Percentiles rank a stretch among this genome's conserved stretches.
Conservation (phyloP, 352 stramenopile genomes). For the Globisporangium canariense region DNA sequence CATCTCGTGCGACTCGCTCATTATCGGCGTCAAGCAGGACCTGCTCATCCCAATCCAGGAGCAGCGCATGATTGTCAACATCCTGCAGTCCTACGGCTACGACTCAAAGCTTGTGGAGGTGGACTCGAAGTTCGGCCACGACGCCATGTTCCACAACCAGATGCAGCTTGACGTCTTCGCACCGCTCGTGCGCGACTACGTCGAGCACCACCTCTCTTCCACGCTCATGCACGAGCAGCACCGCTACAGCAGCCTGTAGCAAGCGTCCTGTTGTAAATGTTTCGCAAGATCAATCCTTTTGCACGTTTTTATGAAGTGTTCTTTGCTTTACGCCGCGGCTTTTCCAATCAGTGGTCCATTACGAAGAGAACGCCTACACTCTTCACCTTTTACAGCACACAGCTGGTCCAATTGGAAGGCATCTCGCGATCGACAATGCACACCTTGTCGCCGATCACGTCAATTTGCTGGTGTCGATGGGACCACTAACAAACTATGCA, state of each 20-base stretch:
- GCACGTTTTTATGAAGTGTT: too few species aligned
- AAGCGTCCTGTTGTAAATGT: too few species aligned
- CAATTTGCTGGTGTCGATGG: too few species aligned
- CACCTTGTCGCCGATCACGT: too few species aligned
- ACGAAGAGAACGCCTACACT: too few species aligned
- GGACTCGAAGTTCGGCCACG: conserved; percentile 85
- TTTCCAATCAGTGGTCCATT: too few species aligned
- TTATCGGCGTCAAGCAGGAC: conserved; percentile 85
- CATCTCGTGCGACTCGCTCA: conserved; percentile 59
- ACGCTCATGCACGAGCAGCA: conserved; percentile 65
- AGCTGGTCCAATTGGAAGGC: too few species aligned
- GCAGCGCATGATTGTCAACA: conserved; percentile 74
- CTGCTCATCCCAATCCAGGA: conserved; percentile 83
- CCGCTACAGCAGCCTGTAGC: conserved; percentile 65
- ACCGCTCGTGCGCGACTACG: conserved; percentile 60
- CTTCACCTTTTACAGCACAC: too few species aligned
- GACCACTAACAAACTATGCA: too few species aligned
- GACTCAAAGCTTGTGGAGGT: conserved; percentile 67
- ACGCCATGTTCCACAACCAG: conserved; percentile 83
- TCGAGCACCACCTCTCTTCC: conserved; percentile 57
- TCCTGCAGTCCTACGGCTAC: conserved; percentile 73
- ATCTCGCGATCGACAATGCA: too few species aligned
- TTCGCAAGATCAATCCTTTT: too few species aligned
- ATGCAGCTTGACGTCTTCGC: conserved; percentile 80
- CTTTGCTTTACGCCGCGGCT: too few species aligned